Evolutionary conservation across 176 grass and related monocot genomes (phyloP).

Genomic region (Cymbopogon citratus): DNA sequence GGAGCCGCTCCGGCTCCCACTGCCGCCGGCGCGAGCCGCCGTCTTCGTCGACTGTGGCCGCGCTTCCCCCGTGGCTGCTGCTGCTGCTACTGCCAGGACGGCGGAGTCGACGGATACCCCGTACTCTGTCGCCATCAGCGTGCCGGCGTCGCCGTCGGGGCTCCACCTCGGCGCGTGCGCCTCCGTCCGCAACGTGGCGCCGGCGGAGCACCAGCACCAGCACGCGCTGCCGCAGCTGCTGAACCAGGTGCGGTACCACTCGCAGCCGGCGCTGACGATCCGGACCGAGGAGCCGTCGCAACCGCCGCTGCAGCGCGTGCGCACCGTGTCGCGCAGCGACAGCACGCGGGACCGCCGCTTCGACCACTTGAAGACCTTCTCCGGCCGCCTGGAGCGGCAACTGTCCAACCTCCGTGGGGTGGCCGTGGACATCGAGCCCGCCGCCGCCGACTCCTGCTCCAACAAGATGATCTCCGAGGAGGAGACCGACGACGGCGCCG

Average conservation of each 20-base stretch:
- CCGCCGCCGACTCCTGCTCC: neutral
- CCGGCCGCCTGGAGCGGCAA: constrained; percentile 67
- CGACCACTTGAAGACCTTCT: constrained; percentile 83
- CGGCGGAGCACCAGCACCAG: neutral
- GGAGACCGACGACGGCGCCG: constrained; percentile 21
- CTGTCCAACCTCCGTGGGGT: constrained; percentile 67
- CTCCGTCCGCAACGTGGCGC: neutral
- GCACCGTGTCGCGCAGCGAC: constrained; percentile 16
- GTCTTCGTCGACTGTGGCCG: too few relatives aligned
- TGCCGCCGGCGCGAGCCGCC: neutral
- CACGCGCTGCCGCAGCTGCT: neutral
- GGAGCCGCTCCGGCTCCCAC: neutral
- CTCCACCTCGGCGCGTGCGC: constrained; percentile 28
- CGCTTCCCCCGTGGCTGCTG: too few relatives aligned
- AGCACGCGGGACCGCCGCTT: constrained; percentile 47
- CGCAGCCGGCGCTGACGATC: constrained; percentile 35
- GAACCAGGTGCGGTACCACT: constrained; percentile 28
- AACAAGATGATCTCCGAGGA: neutral
- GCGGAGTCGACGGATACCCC: neutral
- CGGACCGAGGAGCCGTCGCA: constrained; percentile 1
- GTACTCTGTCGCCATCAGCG: constrained; percentile 30
- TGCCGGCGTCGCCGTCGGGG: constrained; percentile 63
- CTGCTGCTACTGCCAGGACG: neutral
- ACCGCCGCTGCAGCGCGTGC: neutral
- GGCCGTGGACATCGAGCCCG: constrained; percentile 6